Percentiles rank a stretch among this genome's conserved stretches.
Evolutionary conservation across 352 stramenopile species (phyloP).

Genomic region (Globisporangium takayamanum): DNA sequence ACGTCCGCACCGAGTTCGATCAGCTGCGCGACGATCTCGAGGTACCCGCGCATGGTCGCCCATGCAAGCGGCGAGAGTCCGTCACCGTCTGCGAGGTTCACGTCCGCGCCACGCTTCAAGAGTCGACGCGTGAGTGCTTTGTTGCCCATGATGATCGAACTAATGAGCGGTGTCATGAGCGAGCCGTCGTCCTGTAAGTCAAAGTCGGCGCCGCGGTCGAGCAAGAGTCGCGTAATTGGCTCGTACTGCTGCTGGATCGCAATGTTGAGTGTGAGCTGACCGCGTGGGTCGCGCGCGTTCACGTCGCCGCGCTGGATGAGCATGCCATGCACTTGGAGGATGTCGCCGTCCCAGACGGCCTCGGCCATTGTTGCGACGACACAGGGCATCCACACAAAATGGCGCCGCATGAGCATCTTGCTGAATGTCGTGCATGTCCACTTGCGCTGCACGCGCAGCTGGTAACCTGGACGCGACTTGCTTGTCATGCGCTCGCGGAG

Average conservation of each 20-base stretch:
- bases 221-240: conserved; percentile 57
- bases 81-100: conserved; percentile 49
- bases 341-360: conserved; percentile 72
- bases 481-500: conserved; percentile 48
- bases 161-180: conserved; percentile 59
- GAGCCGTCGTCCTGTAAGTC: conserved; percentile 55
- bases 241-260: conserved; percentile 75
- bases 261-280: conserved; percentile 63
- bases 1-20: conserved; percentile 52
- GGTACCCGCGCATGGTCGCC: conserved; percentile 58
- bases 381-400: conserved; percentile 66
- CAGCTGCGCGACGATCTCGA: conserved; percentile 69
- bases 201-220: conserved; percentile 63
- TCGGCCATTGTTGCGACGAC: conserved; percentile 51
- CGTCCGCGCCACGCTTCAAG: conserved; percentile 45
- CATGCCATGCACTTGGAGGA: conserved; percentile 59
- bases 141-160: conserved; percentile 78
- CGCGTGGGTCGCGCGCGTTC: conserved; percentile 42
- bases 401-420: conserved; percentile 42
- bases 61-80: conserved; percentile 61
- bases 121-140: conserved; percentile 61
- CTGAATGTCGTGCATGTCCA: conserved; percentile 44
- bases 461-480: conserved; percentile 57
- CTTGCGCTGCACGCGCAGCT: conserved; percentile 46
- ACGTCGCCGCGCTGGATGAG: conserved; percentile 42